These are phyloP conservation scores for Tricholoma bakamatsutake DNA, from an alignment of 768 basidiomycete species.

Conservation along the genomic window DNA sequence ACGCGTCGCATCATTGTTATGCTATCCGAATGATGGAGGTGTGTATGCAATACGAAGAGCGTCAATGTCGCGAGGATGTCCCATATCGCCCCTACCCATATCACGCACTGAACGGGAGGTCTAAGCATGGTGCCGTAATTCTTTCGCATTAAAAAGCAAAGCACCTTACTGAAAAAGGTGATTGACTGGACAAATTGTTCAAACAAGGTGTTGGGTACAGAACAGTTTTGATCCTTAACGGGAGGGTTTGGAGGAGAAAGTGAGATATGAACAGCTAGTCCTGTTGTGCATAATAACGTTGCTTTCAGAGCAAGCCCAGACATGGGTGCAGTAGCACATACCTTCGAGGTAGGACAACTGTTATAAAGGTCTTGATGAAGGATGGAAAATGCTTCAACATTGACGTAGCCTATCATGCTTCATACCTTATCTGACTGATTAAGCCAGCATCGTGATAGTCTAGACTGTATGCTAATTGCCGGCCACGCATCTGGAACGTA, in stretches of 20 bases:
- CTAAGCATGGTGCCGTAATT: constrained; percentile 1
- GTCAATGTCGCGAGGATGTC: constrained; percentile 7
- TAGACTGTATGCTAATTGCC: not conserved
- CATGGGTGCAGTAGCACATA: not conserved
- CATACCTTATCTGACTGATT: not conserved
- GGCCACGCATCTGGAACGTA: not conserved
- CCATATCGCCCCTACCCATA: constrained; percentile 24
- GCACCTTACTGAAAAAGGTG: constrained; percentile 32
- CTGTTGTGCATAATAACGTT: constrained; percentile 23
- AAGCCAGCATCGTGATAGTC: not conserved
- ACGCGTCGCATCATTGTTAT: not conserved
- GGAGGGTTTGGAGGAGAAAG: constrained; percentile 36
- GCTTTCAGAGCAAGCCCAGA: constrained; percentile 14
- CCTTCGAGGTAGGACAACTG: not conserved
- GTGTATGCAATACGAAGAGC: constrained; percentile 3
- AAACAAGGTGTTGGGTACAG: constrained; percentile 26
- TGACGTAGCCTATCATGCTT: not conserved
- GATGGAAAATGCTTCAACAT: not conserved
- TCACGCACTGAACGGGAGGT: constrained; percentile 16
- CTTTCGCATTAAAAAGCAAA: not conserved
- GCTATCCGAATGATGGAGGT: not conserved
- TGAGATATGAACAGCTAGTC: constrained; percentile 28
- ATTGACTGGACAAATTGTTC: constrained; percentile 31
- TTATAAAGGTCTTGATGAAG: not conserved
- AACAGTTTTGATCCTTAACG: constrained; percentile 26